Evolutionary conservation across 192 early-diverging fungal genomes (phyloP), one percentile per base, ranked within the genome.

Genomic region (Obelidium mucronatum): DNA sequence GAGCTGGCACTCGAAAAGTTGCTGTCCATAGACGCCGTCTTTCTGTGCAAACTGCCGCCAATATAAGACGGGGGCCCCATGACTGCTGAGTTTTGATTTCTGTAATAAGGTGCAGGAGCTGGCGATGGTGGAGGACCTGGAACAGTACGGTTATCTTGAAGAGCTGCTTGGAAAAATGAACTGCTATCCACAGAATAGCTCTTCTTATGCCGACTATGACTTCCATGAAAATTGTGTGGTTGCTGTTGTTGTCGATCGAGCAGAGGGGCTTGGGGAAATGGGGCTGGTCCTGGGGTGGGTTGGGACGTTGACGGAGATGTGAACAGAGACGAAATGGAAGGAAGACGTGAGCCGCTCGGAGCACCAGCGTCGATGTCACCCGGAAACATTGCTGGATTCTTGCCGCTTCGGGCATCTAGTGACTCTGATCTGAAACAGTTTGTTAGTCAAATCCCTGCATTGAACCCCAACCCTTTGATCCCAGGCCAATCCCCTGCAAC

Each of bases 21-120:
- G 28, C 66, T 68, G 44, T 68, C 66, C 40, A 68, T 48, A 30
- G 40, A 48, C 34, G 22, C 17, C 3, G 66, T 51, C 30, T 68
- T 68, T 5, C 66, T 37, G 28, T 68, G 66, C 40, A 51, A 22
- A 51, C 11, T 51, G 48, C 11, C n/a, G n/a, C n/a, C n/a, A n/a
- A n/a, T n/a, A n/a, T n/a, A n/a, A n/a, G n/a, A n/a, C n/a, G n/a
- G n/a, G n/a, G n/a, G n/a, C n/a, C n/a, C n/a, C n/a, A n/a, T n/a
- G n/a, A n/a, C n/a, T n/a, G n/a, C n/a, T n/a, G n/a, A n/a, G n/a
- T n/a, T n/a, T n/a, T n/a, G n/a, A n/a, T n/a, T n/a, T n/a, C n/a
- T n/a, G n/a, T n/a, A n/a, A n/a, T n/a, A n/a, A n/a, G n/a, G n/a
- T n/a, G n/a, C n/a, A 0, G 44, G 44, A 6, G 44, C 44, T 48